Evolutionary conservation across 176 grass and related monocot genomes (phyloP), one percentile per base, ranked within the genome.

Genomic region (Poa pratensis): DNA sequence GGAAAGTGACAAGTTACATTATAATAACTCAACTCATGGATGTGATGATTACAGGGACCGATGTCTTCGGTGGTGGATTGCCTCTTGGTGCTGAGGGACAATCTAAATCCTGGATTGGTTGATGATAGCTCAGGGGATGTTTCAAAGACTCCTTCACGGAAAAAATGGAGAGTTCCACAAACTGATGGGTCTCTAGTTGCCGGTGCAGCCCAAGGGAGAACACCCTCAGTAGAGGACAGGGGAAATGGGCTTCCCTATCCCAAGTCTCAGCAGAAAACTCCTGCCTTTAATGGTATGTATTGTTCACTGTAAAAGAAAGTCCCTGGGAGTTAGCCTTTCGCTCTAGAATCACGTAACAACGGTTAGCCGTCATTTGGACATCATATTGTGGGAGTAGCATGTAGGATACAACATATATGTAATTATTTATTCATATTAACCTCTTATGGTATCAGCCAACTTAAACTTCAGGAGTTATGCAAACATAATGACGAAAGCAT

Each of bases 11-110:
- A 50, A 39, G 24, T 52, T 55, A 24, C 77, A 85, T 87, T 75
- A 13, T 70, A 18, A 76, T 85, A 76, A 49, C 10, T 59, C 19
- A 17, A 49, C 10, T 59, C 19, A 17, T 74, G 24, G 17, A 49
- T 26, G 79, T 87, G 50, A 83, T 43, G 7, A 61, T 95, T 91
- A 22, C 82, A 98, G 95, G 93, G 95, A 80, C 72, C 86, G 39
- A 87, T 90, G 89, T 88, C 85, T 61, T 40, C 89, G 42, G 89
- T 98, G 61, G 91, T 98, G 37, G 87, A 95, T 52, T 98, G 92
- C 65, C 91, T 98, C 84, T 87, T 94, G 87, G 87, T 79, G 72
- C 88, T 98, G 52, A 92, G 84, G 80, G 85, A 92, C 70, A 92
- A 89, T 81, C 34, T 92, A 64, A 84, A 60, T 64, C 43, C 82